phyloP scores from a whole-genome alignment of 371 early-diverging fungal genomes.

The Chytridium lagenaria region DNA sequence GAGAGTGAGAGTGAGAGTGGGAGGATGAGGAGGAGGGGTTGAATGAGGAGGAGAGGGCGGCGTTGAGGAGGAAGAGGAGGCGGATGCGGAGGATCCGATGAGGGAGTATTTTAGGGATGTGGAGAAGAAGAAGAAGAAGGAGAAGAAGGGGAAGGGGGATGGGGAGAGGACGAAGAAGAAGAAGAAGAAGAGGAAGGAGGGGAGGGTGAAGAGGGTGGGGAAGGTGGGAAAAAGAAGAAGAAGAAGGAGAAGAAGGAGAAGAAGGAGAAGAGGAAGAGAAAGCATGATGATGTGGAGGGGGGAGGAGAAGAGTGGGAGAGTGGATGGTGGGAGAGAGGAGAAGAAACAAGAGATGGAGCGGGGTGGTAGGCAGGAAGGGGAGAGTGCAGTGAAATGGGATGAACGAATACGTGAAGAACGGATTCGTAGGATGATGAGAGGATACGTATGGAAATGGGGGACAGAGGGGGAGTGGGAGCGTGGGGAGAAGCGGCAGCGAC shows the following conservation, averaged over 20 bases:
- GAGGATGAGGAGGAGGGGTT: slow-evolving; percentile 47
- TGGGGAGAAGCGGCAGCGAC: too few species aligned
- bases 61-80: slow-evolving; percentile 27
- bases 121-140: slow-evolving; percentile 56
- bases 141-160: slow-evolving; percentile 38
- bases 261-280: neutral
- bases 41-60: slow-evolving; percentile 28
- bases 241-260: slow-evolving; percentile 20
- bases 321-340: neutral
- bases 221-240: slow-evolving; percentile 18
- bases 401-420: too few species aligned
- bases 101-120: slow-evolving; percentile 68
- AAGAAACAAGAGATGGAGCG: neutral
- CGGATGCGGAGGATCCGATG: slow-evolving; percentile 88
- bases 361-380: neutral
- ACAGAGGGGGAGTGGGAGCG: too few species aligned
- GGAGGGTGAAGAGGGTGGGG: slow-evolving; percentile 36
- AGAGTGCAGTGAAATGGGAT: neutral
- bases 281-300: neutral
- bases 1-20: slow-evolving; percentile 43
- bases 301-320: neutral
- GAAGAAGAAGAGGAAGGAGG: slow-evolving; percentile 53
- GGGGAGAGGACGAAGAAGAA: slow-evolving; percentile 43
- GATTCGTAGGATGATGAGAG: too few species aligned
- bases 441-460: too few species aligned